Percentiles rank a stretch among this genome's conserved stretches.
These are phyloP conservation scores for Teunomyces tritomae DNA, from an alignment of 805 yeast species.

Conservation along the genomic window DNA sequence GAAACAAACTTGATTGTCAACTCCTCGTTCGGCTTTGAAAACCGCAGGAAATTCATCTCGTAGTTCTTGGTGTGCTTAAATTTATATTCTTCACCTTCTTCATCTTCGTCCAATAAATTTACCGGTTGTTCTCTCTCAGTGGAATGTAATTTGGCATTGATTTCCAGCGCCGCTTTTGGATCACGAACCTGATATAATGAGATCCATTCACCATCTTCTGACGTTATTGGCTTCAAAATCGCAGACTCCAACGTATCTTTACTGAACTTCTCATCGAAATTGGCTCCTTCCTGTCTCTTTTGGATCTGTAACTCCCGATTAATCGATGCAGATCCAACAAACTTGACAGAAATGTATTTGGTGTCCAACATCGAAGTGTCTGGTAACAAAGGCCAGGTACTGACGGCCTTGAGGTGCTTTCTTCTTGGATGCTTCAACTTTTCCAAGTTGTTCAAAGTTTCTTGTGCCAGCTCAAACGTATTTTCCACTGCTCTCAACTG, in stretches of 20 bases:
- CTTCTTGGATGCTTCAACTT: constrained; percentile 74
- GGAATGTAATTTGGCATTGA: constrained; percentile 30
- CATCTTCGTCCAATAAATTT: constrained; percentile 41
- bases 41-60: constrained; percentile 60
- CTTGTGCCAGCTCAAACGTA: constrained; percentile 65
- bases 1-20: constrained; percentile 58
- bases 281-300: constrained; percentile 25
- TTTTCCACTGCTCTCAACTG: constrained; percentile 72
- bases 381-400: constrained; percentile 79
- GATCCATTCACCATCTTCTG: constrained; percentile 76
- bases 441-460: constrained; percentile 36
- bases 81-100: constrained; percentile 41
- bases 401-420: constrained; percentile 68
- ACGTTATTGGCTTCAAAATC: constrained; percentile 68
- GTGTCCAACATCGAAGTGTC: constrained; percentile 91
- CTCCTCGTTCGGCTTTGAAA: constrained; percentile 55
- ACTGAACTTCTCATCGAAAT: constrained; percentile 30
- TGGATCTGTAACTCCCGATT: constrained; percentile 32
- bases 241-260: constrained; percentile 50
- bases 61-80: constrained; percentile 74
- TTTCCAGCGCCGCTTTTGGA: constrained; percentile 19
- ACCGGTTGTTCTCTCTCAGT: constrained; percentile 45
- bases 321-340: constrained; percentile 55
- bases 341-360: constrained; percentile 60
- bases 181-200: constrained; percentile 45